Evolutionary conservation across 2,329 filamentous ascomycete genomes (phyloP).

Genomic region (Colletotrichum coccodes): DNA sequence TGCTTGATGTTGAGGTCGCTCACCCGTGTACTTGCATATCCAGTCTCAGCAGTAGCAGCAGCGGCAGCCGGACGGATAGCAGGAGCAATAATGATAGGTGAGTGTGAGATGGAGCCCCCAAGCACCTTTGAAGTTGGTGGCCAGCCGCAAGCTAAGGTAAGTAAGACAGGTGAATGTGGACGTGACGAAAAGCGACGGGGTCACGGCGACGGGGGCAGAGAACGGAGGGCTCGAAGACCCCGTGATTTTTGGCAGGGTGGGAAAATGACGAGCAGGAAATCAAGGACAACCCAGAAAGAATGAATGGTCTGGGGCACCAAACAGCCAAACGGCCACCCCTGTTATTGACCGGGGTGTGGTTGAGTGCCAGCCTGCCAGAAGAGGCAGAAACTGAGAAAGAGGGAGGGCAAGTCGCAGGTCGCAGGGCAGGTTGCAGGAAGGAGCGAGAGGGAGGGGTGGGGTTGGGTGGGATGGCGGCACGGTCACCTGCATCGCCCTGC

Average conservation of each 20-base stretch:
- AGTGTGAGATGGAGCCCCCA: not conserved
- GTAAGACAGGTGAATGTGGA: not conserved
- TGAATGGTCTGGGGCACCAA: conserved; percentile 26
- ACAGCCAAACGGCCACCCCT: conserved; percentile 23
- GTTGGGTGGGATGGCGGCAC: conserved; percentile 19
- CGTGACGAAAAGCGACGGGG: conserved; percentile 1
- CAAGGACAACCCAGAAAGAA: conserved; percentile 18
- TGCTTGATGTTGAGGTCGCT: conserved; percentile 15
- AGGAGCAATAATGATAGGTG: not conserved
- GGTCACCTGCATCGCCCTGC: conserved; percentile 27
- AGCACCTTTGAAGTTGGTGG: not conserved
- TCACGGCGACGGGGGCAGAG: not conserved
- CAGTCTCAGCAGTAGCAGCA: not conserved
- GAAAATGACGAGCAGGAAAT: conserved; percentile 28
- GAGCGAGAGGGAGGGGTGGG: conserved; percentile 4
- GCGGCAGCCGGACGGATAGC: not conserved
- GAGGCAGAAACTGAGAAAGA: conserved; percentile 1
- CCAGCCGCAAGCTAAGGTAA: not conserved
- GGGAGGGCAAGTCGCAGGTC: not conserved
- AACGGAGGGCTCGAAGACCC: conserved; percentile 17
- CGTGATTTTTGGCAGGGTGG: conserved; percentile 8
- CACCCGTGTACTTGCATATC: conserved; percentile 12
- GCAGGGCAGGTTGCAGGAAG: conserved; percentile 1
- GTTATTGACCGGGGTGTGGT: conserved; percentile 25
- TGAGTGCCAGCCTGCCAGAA: conserved; percentile 5